phyloP scores from a whole-genome alignment of 2,329 filamentous ascomycete genomes.

The Colletotrichum tanaceti region DNA sequence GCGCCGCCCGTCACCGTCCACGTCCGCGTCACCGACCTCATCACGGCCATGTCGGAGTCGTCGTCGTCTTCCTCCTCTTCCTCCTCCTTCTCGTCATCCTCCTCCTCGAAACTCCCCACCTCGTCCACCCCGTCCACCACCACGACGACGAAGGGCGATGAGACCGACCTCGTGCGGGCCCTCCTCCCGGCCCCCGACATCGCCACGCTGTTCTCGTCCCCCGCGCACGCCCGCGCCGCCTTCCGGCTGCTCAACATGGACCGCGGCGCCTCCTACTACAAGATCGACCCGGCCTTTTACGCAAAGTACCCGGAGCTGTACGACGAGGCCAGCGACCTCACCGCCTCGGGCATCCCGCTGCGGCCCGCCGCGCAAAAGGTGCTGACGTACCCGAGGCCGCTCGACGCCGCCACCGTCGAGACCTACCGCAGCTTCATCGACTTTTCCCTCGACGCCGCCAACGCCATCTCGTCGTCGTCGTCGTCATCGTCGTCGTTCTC shows the following conservation, averaged over 20 bases:
- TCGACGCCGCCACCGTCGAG: constrained; percentile 45
- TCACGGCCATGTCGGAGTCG: constrained; percentile 41
- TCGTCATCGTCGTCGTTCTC: background rate
- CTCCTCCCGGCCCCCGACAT: constrained; percentile 45
- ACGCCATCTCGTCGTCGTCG: constrained; percentile 38
- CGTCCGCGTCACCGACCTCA: constrained; percentile 47
- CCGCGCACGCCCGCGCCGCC: constrained; percentile 44
- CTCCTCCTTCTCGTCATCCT: too few relatives aligned
- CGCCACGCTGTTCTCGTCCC: constrained; percentile 43
- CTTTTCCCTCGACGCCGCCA: constrained; percentile 47
- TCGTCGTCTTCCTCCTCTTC: too few relatives aligned
- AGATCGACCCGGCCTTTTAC: constrained; percentile 50
- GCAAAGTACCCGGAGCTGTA: constrained; percentile 49
- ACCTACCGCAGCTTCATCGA: constrained; percentile 50
- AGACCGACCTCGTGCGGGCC: constrained; percentile 15
- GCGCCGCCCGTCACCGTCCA: constrained; percentile 46
- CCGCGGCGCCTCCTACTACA: constrained; percentile 48
- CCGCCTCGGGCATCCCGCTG: constrained; percentile 47
- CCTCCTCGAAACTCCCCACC: too few relatives aligned
- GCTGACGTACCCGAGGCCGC: constrained; percentile 47
- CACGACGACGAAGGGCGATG: background rate
- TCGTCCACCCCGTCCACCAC: too few relatives aligned
- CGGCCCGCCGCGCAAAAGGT: constrained; percentile 43
- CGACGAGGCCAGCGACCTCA: constrained; percentile 44
- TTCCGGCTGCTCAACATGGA: constrained; percentile 49